Base-by-base conservation (phyloP, 805 yeast species). In the Sugiyamaella smithiae region DNA sequence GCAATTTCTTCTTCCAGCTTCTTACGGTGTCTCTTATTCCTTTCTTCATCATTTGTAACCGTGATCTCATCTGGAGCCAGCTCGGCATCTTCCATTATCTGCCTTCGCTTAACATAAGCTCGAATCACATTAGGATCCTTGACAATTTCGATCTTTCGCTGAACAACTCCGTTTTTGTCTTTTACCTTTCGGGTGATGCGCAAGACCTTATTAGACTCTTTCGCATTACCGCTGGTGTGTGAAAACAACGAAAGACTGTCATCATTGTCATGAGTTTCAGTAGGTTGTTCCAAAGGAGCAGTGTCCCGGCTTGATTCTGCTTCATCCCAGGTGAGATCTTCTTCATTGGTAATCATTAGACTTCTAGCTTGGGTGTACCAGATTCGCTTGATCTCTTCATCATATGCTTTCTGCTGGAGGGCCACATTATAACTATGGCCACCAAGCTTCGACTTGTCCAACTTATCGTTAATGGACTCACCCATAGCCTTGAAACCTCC, bases 381-480 rank as follows among this genome's bases (percentile, higher is more conserved):
- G 23, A 90, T 89, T 46, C 88, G 77, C 31, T 78, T 74, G 50
- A 93, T 85, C 63, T 93, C 98, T 52, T 85, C 90, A 54, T 91
- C 97, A 60, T 93, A 93, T 1, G 93, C 81, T 61, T 84, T 85
- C 61, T 91, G 98, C 66, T 91, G 98, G 53, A 80, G 67, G 0
- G 91, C 88, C 38, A 85, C 90, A 57, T 84, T 85, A 59, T 85
- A 85, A 48, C 85, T 81, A 65, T 85, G 91, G 0, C 85, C 81
- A 26, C 78, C 77, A 4, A 75, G 70, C 52, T 72, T 72, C 48
- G 70, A 65, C 57, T 75, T 74, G 43, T 67, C 71, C 2, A 67
- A 57, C 47, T 64, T 63, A 11, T 70, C 73, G 31, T 66, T 69
- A 8, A 64, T 64, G n/a, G 70, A 53, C 48, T 66, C 69, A 3